Percentiles rank a stretch among this genome's conserved stretches.
Conservation (phyloP, 2,329 filamentous ascomycete species). For the Aspergillus aculeatus region DNA sequence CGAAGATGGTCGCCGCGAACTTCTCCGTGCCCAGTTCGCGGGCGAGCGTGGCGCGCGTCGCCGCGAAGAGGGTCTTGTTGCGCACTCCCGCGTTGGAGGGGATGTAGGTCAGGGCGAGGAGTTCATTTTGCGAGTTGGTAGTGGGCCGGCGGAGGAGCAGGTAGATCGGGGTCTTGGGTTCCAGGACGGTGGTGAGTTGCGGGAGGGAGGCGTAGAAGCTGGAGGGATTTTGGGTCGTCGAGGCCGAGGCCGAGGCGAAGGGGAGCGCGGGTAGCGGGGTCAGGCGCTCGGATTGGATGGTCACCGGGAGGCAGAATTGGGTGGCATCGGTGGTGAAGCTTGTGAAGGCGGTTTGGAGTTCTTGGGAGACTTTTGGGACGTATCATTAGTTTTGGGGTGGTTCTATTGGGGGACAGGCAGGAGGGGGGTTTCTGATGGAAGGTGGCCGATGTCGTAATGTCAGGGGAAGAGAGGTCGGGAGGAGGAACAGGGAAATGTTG, state of each 20-base stretch:
- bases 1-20: constrained; percentile 59
- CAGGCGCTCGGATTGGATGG: constrained; percentile 46
- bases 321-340: constrained; percentile 42
- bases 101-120: constrained; percentile 61
- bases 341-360: constrained; percentile 49
- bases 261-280: constrained; percentile 40
- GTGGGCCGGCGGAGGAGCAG: constrained; percentile 57
- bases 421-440: neutral
- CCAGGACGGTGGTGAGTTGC: constrained; percentile 51
- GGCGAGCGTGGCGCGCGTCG: constrained; percentile 60
- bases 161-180: constrained; percentile 58
- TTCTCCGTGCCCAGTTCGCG: constrained; percentile 62
- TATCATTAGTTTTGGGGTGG: constrained; percentile 2
- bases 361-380: constrained; percentile 39
- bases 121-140: constrained; percentile 21
- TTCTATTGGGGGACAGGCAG: neutral
- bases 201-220: constrained; percentile 54
- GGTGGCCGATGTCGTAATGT: neutral
- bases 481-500: too few relatives aligned
- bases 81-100: constrained; percentile 63
- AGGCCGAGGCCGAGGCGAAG: constrained; percentile 35
- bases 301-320: constrained; percentile 48
- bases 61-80: constrained; percentile 65
- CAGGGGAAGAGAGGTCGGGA: neutral
- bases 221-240: too few relatives aligned